Evolutionary conservation across 345 rosid species (phyloP), one percentile per base, ranked within the genome.

Genomic region (Populus simonii): DNA sequence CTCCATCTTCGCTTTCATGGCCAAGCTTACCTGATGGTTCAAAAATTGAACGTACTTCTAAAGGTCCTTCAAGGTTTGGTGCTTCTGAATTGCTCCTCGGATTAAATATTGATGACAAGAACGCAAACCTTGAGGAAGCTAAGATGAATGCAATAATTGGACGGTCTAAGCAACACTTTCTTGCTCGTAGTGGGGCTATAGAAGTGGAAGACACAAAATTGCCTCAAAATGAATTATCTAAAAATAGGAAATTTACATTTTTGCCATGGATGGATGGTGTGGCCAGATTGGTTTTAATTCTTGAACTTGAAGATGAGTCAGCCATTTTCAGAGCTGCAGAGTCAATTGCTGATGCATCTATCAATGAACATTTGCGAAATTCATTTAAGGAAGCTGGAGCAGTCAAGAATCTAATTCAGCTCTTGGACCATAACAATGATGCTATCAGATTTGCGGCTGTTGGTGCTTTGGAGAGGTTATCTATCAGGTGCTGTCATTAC

Each of bases 311-410:
- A 33, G 97, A 93, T 61, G 94, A 92, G 81, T 67, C 80, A 31
- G 92, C 98, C 9, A 73, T 89, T 84, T 76, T 82, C 62, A 88
- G 95, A 84, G 93, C 94, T 80, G 98, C 97, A 55, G 87, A 85
- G 73, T 80, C 98, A 35, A 84, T 94, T 83, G 95, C 91, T 36
- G 89, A 89, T 89, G 89, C 93, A 79, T 89, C 90, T 63, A 86
- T 94, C 61, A 93, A 86, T 79, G 98, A 90, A 78, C 86, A 86
- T 45, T 90, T 93, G 95, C 86, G 98, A 71, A 80, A 80, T 76
- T 85, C 91, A 36, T 92, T 94, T 84, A 93, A 88, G 84, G 98
- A 94, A 85, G 98, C 95, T 74, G 98, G 98, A 76, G 94, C 94
- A 57, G 53, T 89, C 78, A 89, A 87, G 85, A 89, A 81, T 84